Evolutionary conservation across 2,329 filamentous ascomycete genomes (phyloP), one percentile per base, ranked within the genome.

Genomic region (Paecilomyces dactylethromorphus): DNA sequence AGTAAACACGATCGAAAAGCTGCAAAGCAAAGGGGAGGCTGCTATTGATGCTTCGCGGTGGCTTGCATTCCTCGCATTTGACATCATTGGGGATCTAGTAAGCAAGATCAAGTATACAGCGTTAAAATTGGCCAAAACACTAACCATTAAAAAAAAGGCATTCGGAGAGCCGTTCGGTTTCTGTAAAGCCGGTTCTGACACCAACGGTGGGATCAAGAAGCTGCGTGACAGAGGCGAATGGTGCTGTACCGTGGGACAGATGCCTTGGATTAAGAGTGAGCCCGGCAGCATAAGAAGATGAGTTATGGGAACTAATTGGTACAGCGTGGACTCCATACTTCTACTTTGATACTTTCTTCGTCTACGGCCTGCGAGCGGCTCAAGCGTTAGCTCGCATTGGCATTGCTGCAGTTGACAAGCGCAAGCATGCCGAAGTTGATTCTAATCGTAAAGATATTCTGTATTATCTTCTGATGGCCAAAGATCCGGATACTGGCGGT

Each of bases 391-490:
- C 65, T 21, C 63, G 64, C 10, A 69, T 69, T 32, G 68, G 66
- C 6, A 54, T 65, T 11, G 66, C 67, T 3, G 70, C 69, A 4
- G 70, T 74, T 6, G 60, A 67, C 29, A 68, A 69, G 52, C 64
- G 71, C 26, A 69, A 52, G 50, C 12, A 64, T 50, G 62, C 60
- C 4, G 39, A 59, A 21, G 45, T 32, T 0, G 63, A 65, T 26
- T 55, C 59, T 21, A 2, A 15, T 1, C 63, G 69, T 3, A 63
- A 69, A 32, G 71, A 72, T 55, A 72, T 73, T 49, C 57, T 72
- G 4, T 65, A 68, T 15, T 66, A 69, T 52, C 63, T 72, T 7
- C 60, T 72, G 10, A 64, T 68, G 32, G 68, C 68, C 12, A 68
- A 67, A 53, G 71, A 71, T 54, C 55, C 64, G 1, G 65, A 63